Evolutionary conservation across 352 stramenopile species (phyloP), one percentile per base, ranked within the genome.

Genomic region (Phytophthora sp.): DNA sequence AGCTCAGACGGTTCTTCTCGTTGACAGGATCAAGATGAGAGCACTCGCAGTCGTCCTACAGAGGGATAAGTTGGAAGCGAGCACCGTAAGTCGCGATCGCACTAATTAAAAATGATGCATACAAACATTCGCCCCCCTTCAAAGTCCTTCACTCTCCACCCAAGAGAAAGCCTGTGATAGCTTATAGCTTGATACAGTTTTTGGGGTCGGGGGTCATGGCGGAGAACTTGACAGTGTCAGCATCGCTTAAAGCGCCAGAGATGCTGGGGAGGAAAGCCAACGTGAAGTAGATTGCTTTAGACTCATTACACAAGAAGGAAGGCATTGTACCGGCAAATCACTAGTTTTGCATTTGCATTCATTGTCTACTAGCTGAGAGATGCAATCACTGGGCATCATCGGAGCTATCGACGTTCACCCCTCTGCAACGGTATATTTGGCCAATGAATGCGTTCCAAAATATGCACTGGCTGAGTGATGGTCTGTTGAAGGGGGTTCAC

Each of bases 121-220:
- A 68, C 68, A 64, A 73, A 76, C 63, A 76, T 69, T 72, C 68
- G 57, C 59, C 50, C 60, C 66, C 55, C 44, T 63, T 69, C 66
- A 59, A 73, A 61, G 55, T 68, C 56, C 68, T 72, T 75, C 68
- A 76, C 68, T 76, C 53, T 75, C 63, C 57, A 71, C 47, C 52
- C 62, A 75, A 63, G 39, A 73, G 24, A 73, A 73, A 62, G 41
- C 51, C 68, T 66, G 11, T 15, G 7, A 31, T 56, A 71, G 7
- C 13, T 15, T 24, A 51, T 47, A 35, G 13, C 20, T 44, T n/a
- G 4, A 42, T 65, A 44, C 29, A 39, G 36, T 27, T 54, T 35
- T 20, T 31, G 1, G 16, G 30, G 50, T 59, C 41, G 57, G 57
- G 41, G 58, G 64, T 58, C 64, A 68, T 35, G 15, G 2, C 23